A percentile compares a stretch with the other conserved stretches of the same genome.
These are phyloP conservation scores for Arabidopsis thaliana DNA, from an alignment of 345 rosid species.

Conservation along the genomic window DNA sequence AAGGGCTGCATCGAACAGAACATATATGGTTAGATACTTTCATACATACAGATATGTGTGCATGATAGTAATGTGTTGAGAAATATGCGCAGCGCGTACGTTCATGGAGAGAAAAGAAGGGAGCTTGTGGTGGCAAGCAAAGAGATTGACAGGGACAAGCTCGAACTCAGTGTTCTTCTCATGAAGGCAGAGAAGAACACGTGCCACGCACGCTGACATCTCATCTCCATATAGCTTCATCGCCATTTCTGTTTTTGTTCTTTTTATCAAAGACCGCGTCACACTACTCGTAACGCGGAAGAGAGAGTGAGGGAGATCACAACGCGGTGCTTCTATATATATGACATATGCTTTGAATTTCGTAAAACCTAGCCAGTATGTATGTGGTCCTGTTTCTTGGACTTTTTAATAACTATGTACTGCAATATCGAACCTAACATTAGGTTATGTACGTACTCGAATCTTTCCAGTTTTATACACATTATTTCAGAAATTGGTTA, in stretches of 20 bases:
- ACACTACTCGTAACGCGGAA: conserved; percentile 12
- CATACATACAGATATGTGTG: background rate
- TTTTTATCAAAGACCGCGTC: background rate
- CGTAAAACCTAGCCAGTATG: background rate
- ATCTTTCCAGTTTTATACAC: conserved; percentile 22
- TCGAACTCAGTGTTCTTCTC: conserved; percentile 77
- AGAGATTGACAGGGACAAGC: conserved; percentile 69
- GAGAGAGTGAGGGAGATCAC: background rate
- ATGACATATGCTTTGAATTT: conserved; percentile 10
- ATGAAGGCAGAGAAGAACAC: conserved; percentile 66
- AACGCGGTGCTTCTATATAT: conserved; percentile 14
- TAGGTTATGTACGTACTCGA: conserved; percentile 6
- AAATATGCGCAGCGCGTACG: conserved; percentile 37
- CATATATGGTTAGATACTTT: background rate
- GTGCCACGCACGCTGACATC: conserved; percentile 71
- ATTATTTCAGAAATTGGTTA: background rate
- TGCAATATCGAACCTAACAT: background rate
- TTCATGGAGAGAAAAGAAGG: conserved; percentile 68
- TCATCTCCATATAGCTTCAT: conserved; percentile 71
- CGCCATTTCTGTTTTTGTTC: conserved; percentile 44
- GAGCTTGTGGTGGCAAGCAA: conserved; percentile 66
- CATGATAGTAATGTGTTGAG: background rate
- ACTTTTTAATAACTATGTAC: conserved; percentile 1
- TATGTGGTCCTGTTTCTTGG: conserved; percentile 20
- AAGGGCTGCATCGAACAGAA: conserved; percentile 64